Conservation (phyloP, 2,329 filamentous ascomycete species). For the Myriangium duriaei region DNA sequence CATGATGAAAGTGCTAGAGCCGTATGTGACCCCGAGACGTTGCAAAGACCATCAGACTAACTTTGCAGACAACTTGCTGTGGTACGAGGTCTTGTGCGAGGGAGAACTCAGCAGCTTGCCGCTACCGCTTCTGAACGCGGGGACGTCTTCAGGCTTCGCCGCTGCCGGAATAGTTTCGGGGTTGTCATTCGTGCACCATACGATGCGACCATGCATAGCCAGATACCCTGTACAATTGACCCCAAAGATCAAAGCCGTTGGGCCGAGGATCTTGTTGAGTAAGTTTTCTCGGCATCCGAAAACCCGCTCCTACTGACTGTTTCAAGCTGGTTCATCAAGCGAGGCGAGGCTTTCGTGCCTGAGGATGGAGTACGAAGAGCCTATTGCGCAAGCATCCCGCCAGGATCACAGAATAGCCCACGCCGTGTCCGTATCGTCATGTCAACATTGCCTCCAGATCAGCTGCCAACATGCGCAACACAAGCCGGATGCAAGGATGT, state of each 20-base stretch:
- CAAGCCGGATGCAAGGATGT: constrained; percentile 9
- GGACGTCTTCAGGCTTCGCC: constrained; percentile 9
- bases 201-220: constrained; percentile 11
- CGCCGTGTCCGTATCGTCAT: constrained; percentile 2
- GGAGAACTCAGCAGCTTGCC: constrained; percentile 11
- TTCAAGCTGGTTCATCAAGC: constrained; percentile 10
- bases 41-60: background rate
- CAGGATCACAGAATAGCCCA: background rate
- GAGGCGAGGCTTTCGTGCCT: constrained; percentile 3
- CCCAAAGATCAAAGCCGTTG: background rate
- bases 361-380: constrained; percentile 1
- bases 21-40: constrained; percentile 1
- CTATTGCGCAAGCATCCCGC: constrained; percentile 3
- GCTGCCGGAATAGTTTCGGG: constrained; percentile 14
- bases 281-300: background rate
- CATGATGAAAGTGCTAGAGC: constrained; percentile 12
- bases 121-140: background rate
- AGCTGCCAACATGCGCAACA: constrained; percentile 7
- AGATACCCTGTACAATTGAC: constrained; percentile 4
- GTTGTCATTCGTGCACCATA: constrained; percentile 12
- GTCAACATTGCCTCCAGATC: constrained; percentile 5
- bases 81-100: constrained; percentile 10
- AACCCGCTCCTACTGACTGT: background rate
- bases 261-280: constrained; percentile 1
- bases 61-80: constrained; percentile 10